A percentile compares a stretch with the other conserved stretches of the same genome.
phyloP scores from a whole-genome alignment of 768 basidiomycete genomes.

The Gloeophyllum trabeum region DNA sequence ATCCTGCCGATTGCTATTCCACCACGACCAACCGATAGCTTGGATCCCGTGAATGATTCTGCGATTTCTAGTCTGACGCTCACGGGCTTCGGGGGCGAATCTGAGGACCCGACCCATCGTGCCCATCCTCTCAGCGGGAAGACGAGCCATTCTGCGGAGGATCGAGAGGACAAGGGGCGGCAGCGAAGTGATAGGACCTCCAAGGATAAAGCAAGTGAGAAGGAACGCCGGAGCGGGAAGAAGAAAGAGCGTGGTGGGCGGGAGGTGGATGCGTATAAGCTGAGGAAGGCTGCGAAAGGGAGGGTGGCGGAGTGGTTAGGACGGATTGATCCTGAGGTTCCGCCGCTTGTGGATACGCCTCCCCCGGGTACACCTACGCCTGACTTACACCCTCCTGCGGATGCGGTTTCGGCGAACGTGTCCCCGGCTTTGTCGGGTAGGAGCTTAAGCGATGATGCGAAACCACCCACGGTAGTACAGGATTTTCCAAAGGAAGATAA shows the following conservation, averaged over 20 bases:
- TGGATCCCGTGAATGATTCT: constrained; percentile 26
- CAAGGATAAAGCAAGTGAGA: constrained; percentile 1
- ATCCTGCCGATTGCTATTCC: constrained; percentile 29
- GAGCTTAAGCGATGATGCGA: neutral
- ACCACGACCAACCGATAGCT: neutral
- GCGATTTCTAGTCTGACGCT: constrained; percentile 37
- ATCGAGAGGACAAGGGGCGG: constrained; percentile 12
- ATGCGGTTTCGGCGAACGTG: neutral
- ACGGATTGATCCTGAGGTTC: constrained; percentile 44
- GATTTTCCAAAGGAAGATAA: neutral
- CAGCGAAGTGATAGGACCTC: constrained; percentile 6
- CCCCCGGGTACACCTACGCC: neutral
- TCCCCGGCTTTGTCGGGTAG: neutral
- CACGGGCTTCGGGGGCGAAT: constrained; percentile 15
- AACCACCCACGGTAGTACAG: neutral
- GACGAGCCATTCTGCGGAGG: neutral
- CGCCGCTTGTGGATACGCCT: constrained; percentile 22
- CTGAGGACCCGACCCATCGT: neutral
- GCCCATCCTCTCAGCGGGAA: neutral
- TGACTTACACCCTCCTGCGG: neutral
- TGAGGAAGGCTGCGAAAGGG: constrained; percentile 46
- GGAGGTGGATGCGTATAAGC: constrained; percentile 24
- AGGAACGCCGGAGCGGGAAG: constrained; percentile 1
- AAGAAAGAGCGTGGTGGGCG: constrained; percentile 9
- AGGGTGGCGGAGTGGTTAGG: constrained; percentile 75